Conservation (phyloP, 2,329 filamentous ascomycete species). For the Biscogniauxia mediterranea region DNA sequence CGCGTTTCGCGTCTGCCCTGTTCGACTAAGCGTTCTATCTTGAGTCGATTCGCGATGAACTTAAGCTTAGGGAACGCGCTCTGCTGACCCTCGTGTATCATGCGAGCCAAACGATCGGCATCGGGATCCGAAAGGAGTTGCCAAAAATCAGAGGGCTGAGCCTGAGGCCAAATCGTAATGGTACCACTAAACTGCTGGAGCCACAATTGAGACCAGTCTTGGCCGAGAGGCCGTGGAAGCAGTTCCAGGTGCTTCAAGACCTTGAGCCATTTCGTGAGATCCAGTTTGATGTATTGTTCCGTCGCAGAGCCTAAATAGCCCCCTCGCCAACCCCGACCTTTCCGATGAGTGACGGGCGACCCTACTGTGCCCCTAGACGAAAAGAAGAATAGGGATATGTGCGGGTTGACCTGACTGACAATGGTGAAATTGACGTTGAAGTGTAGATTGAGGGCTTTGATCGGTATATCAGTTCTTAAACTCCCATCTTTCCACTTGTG, state of each 20-base stretch:
- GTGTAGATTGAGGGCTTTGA: slow-evolving; percentile 90
- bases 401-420: slow-evolving; percentile 85
- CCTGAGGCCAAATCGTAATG: slow-evolving; percentile 94
- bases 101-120: slow-evolving; percentile 70
- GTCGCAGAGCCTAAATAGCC: slow-evolving; percentile 89
- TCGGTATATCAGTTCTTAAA: slow-evolving; percentile 88
- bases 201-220: slow-evolving; percentile 97
- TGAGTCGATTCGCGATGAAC: slow-evolving; percentile 84
- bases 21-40: slow-evolving; percentile 72
- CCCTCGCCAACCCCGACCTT: slow-evolving; percentile 91
- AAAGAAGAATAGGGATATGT: slow-evolving; percentile 99
- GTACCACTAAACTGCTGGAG: slow-evolving; percentile 92
- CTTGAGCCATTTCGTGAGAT: slow-evolving; percentile 96
- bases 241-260: slow-evolving; percentile 91
- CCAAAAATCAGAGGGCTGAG: slow-evolving; percentile 73
- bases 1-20: slow-evolving; percentile 55
- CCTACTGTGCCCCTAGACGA: slow-evolving; percentile 89
- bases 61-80: slow-evolving; percentile 88
- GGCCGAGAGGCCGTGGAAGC: slow-evolving; percentile 82
- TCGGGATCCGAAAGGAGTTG: slow-evolving; percentile 85
- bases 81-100: slow-evolving; percentile 89
- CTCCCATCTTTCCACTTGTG: slow-evolving; percentile 99
- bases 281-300: slow-evolving; percentile 94
- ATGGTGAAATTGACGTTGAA: slow-evolving; percentile 99
- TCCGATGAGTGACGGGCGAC: slow-evolving; percentile 88